These are phyloP conservation scores for Mycena floridula DNA, from an alignment of 768 basidiomycete genomes.

Conservation along the genomic window DNA sequence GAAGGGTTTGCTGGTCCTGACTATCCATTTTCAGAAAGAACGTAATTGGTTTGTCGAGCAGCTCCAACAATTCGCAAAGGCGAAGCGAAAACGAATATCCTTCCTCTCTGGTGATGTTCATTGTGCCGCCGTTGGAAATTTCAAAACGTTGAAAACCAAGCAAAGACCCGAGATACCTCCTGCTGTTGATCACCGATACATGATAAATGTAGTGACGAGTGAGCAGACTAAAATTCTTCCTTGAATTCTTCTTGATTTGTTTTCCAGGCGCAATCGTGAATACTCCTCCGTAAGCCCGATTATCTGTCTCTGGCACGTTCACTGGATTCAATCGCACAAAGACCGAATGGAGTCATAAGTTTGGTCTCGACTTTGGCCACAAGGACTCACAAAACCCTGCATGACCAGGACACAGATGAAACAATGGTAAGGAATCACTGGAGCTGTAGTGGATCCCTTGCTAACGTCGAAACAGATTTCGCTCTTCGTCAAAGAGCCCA, in stretches of 20 bases:
- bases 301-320: too few relatives aligned
- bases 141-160: slow-evolving; percentile 62
- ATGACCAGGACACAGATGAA: slow-evolving; percentile 80
- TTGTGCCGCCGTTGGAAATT: slow-evolving; percentile 74
- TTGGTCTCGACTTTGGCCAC: slow-evolving; percentile 78
- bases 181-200: slow-evolving; percentile 70
- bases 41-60: slow-evolving; percentile 84
- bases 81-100: slow-evolving; percentile 64
- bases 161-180: slow-evolving; percentile 44
- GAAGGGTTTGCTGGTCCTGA: neutral
- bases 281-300: slow-evolving; percentile 71
- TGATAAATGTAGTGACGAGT: slow-evolving; percentile 87
- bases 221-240: slow-evolving; percentile 11
- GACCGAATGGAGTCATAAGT: slow-evolving; percentile 64
- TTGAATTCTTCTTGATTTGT: slow-evolving; percentile 2
- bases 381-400: slow-evolving; percentile 84
- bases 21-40: slow-evolving; percentile 51
- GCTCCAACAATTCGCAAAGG: slow-evolving; percentile 65
- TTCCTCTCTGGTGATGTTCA: slow-evolving; percentile 95
- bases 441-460: neutral
- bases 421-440: slow-evolving; percentile 50
- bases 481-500: slow-evolving; percentile 69
- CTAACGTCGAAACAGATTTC: slow-evolving; percentile 45
- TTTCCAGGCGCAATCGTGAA: slow-evolving; percentile 84
- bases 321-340: slow-evolving; percentile 30